Evolutionary conservation across 2,329 filamentous ascomycete species (phyloP), one percentile per base, ranked within the genome.

Genomic region (Fusarium longipes): DNA sequence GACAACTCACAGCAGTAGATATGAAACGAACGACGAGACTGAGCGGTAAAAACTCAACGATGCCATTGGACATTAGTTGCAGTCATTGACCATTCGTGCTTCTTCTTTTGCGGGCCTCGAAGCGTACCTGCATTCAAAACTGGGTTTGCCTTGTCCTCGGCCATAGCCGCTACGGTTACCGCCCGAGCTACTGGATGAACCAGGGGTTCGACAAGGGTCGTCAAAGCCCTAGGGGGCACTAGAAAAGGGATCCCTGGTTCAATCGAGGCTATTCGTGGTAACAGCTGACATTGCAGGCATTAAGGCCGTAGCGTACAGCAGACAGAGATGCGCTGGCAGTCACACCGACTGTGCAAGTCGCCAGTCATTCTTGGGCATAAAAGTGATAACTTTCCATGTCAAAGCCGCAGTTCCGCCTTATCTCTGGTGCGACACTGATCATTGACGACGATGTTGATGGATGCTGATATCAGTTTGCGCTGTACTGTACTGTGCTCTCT

Each of bases 311-410:
- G 56, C 27, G 51, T 40, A 58, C 48, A 42, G 33, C 65, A 61
- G 65, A 30, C 18, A 66, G n/a, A 25, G 44, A 69, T 68, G 65
- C 56, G 65, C 48, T 69, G 65, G 65, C 61, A 42, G 47, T 66
- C 44, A 24, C 51, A 55, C 56, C 54, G 54, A 56, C 48, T 24
- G 36, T 25, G 24, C 38, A 40, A 43, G 20, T 38, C 25, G 22
- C 35, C 43, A 45, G 27, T 14, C n/a, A 45, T 45, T 44, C 56
- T 42, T 52, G 10, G 24, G 43, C 27, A 49, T 24, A 22, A n/a
- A 35, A 32, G 17, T 17, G 30, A 48, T n/a, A 18, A n/a, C 30
- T 33, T 33, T n/a, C n/a, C n/a, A n/a, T 17, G 45, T 48, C 25
- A 25, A 48, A 36, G 45, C 45, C 32, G 32, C 32, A 49, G n/a